phyloP scores from a whole-genome alignment of 2,329 filamentous ascomycete species.

The Penicillium capsulatum region DNA sequence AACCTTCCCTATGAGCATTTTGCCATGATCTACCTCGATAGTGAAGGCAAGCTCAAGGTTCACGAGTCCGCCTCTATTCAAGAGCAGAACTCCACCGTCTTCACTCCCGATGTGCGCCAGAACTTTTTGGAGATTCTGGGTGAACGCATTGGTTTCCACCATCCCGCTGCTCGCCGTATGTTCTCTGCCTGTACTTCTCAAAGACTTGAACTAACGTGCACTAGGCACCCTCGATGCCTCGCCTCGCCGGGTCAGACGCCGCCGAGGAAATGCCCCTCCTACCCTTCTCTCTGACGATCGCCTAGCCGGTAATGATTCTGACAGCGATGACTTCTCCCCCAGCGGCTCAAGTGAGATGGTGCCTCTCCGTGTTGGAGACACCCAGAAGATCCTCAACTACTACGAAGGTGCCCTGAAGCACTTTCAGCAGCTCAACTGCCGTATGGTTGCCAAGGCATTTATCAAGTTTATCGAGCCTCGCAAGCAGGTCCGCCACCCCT shows the following conservation, averaged over 20 bases:
- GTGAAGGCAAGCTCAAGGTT: slow-evolving; percentile 31
- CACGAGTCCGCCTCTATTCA: slow-evolving; percentile 33
- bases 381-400: slow-evolving; percentile 36
- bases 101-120: slow-evolving; percentile 34
- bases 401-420: slow-evolving; percentile 41
- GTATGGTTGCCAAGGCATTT: slow-evolving; percentile 44
- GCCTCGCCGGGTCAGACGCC: slow-evolving; percentile 30
- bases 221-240: slow-evolving; percentile 17
- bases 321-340: slow-evolving; percentile 23
- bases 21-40: slow-evolving; percentile 37
- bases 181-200: slow-evolving; percentile 1
- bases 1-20: slow-evolving; percentile 33
- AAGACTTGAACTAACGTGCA: not conserved
- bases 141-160: slow-evolving; percentile 28
- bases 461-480: slow-evolving; percentile 47
- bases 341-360: slow-evolving; percentile 25
- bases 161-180: slow-evolving; percentile 28
- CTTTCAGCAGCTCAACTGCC: slow-evolving; percentile 47
- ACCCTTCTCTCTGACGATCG: slow-evolving; percentile 16
- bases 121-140: slow-evolving; percentile 35
- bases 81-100: slow-evolving; percentile 29
- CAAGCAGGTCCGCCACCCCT: slow-evolving; percentile 48
- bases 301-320: slow-evolving; percentile 19
- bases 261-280: slow-evolving; percentile 22
- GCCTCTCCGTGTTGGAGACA: slow-evolving; percentile 38